phyloP scores from a whole-genome alignment of 495 filamentous ascomycete species.

The Neurospora sp. region DNA sequence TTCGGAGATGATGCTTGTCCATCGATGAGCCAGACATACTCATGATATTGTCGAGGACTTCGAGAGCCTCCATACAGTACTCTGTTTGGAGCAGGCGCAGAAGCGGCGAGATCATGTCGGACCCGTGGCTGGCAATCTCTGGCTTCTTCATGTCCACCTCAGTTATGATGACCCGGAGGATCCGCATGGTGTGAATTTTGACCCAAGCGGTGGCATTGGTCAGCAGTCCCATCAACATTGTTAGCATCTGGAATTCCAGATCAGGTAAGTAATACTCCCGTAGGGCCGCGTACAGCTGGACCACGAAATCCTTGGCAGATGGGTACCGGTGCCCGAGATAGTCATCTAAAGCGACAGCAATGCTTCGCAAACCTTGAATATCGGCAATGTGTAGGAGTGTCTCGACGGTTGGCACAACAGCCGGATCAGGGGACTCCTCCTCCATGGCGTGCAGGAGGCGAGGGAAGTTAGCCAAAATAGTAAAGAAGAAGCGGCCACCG shows the following conservation, averaged over 20 bases:
- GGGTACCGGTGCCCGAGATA: constrained; percentile 62
- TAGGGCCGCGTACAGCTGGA: constrained; percentile 64
- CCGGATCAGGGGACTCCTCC: constrained; percentile 41
- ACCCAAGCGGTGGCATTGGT: constrained; percentile 84
- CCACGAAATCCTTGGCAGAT: constrained; percentile 66
- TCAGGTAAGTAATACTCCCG: constrained; percentile 72
- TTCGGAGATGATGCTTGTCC: constrained; percentile 87
- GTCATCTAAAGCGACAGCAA: constrained; percentile 52
- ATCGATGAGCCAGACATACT: constrained; percentile 85
- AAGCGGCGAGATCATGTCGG: constrained; percentile 89
- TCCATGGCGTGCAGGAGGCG: constrained; percentile 77
- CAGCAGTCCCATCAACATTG: constrained; percentile 84
- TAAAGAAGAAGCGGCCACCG: constrained; percentile 70
- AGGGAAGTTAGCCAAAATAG: constrained; percentile 81
- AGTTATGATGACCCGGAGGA: constrained; percentile 76
- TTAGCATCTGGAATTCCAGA: constrained; percentile 71
- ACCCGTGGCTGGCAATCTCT: constrained; percentile 83
- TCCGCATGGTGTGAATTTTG: constrained; percentile 82
- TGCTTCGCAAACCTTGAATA: constrained; percentile 46
- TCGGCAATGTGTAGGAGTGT: constrained; percentile 64
- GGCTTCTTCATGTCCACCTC: constrained; percentile 88
- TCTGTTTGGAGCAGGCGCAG: constrained; percentile 86
- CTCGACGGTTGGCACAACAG: constrained; percentile 51
- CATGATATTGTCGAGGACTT: constrained; percentile 89
- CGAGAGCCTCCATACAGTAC: constrained; percentile 81